These are phyloP conservation scores for Myxozyma neotropica DNA, from an alignment of 805 yeast species.

Conservation along the genomic window DNA sequence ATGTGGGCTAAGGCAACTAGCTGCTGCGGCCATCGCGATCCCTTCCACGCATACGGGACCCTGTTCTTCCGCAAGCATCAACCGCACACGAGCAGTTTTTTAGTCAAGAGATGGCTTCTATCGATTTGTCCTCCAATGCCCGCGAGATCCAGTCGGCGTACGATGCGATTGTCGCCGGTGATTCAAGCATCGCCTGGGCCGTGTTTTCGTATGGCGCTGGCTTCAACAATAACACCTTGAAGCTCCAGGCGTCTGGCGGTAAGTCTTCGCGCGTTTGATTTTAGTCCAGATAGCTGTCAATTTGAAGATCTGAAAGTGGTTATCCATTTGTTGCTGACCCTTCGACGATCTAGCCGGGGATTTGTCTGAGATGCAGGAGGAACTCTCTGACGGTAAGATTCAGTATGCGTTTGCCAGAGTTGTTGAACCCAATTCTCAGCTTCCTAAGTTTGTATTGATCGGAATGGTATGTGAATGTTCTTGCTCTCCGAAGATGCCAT, in stretches of 20 bases:
- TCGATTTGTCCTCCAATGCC: constrained; percentile 31
- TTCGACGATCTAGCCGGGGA: constrained; percentile 49
- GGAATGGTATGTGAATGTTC: constrained; percentile 63
- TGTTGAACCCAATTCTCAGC: constrained; percentile 88
- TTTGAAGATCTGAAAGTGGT: background rate
- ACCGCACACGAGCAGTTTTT: background rate
- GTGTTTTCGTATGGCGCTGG: constrained; percentile 73
- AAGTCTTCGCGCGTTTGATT: constrained; percentile 10
- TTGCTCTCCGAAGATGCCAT: background rate
- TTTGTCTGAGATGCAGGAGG: constrained; percentile 73
- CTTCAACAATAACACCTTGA: constrained; percentile 46
- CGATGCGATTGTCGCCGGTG: constrained; percentile 77
- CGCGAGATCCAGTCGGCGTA: constrained; percentile 50
- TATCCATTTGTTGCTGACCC: background rate
- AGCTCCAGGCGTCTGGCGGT: constrained; percentile 45
- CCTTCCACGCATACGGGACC: background rate
- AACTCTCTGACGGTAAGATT: constrained; percentile 83
- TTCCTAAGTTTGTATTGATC: constrained; percentile 75
- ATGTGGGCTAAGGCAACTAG: background rate
- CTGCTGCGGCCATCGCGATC: background rate
- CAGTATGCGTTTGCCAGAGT: constrained; percentile 90
- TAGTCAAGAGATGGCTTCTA: constrained; percentile 21
- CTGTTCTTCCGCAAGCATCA: background rate
- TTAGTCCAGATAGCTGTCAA: background rate
- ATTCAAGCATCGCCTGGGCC: constrained; percentile 69